Conservation (phyloP, 2,329 filamentous ascomycete species). For the Cryphonectria japonica region DNA sequence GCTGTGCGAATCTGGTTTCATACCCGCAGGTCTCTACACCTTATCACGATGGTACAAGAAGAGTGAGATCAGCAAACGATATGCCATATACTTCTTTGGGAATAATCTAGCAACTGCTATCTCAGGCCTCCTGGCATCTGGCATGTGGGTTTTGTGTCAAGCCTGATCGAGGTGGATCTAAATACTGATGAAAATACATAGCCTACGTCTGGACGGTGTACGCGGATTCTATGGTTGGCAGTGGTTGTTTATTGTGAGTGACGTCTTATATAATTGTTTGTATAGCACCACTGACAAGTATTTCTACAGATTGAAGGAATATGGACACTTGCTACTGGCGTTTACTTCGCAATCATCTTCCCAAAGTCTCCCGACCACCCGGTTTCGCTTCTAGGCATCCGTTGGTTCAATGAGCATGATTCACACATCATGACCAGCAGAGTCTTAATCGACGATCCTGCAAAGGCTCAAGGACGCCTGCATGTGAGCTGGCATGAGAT, state of each 20-base stretch:
- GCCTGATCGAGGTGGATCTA: background rate
- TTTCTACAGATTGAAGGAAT: conserved; percentile 41
- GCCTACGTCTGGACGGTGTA: conserved; percentile 40
- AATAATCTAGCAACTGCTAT: conserved; percentile 47
- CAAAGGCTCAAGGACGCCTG: conserved; percentile 38
- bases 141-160: conserved; percentile 35
- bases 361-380: conserved; percentile 32
- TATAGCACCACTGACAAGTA: conserved; percentile 1
- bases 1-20: conserved; percentile 47
- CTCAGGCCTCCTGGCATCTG: conserved; percentile 48
- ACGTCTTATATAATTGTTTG: background rate
- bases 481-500: conserved; percentile 40
- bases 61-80: conserved; percentile 49
- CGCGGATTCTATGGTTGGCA: conserved; percentile 39
- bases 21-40: conserved; percentile 51
- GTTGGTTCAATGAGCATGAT: conserved; percentile 33
- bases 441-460: conserved; percentile 42
- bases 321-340: conserved; percentile 41
- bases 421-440: conserved; percentile 40
- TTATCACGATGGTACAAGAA: conserved; percentile 53
- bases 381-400: conserved; percentile 19
- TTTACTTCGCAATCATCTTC: conserved; percentile 39
- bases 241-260: conserved; percentile 40
- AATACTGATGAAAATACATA: background rate
- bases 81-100: conserved; percentile 50